Conservation (phyloP, 768 basidiomycete genomes). For the Collybia mongolica region DNA sequence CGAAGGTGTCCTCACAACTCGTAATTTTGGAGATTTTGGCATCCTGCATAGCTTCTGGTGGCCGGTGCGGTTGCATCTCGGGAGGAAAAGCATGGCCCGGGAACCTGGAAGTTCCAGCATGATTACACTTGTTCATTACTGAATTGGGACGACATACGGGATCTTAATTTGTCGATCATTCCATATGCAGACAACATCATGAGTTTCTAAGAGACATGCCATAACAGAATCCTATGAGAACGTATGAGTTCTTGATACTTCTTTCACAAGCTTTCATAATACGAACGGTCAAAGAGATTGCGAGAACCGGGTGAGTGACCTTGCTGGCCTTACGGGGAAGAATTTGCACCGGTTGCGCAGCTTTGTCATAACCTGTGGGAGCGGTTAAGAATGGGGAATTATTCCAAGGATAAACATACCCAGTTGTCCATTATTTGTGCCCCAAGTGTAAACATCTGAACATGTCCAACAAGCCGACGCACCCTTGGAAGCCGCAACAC, state of each 20-base stretch:
- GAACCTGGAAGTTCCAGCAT: slow-evolving; percentile 45
- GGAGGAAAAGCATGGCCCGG: slow-evolving; percentile 75
- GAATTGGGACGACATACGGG: slow-evolving; percentile 39
- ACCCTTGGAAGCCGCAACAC: slow-evolving; percentile 83
- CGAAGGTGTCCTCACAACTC: slow-evolving; percentile 76
- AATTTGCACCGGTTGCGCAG: slow-evolving; percentile 70
- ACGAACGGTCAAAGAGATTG: slow-evolving; percentile 73
- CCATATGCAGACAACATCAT: slow-evolving; percentile 83
- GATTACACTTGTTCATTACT: background rate
- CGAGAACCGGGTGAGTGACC: slow-evolving; percentile 65
- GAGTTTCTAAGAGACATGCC: slow-evolving; percentile 73
- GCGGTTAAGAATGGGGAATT: background rate
- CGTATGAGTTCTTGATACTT: background rate
- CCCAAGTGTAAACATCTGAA: slow-evolving; percentile 81
- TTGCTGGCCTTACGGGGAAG: slow-evolving; percentile 80
- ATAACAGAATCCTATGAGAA: slow-evolving; percentile 75
- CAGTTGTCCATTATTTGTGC: slow-evolving; percentile 89
- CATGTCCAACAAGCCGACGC: slow-evolving; percentile 90
- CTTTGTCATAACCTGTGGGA: slow-evolving; percentile 69
- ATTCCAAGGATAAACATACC: slow-evolving; percentile 38
- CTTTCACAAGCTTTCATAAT: background rate
- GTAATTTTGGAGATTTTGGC: slow-evolving; percentile 79
- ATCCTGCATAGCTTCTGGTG: slow-evolving; percentile 70
- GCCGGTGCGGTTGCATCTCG: slow-evolving; percentile 76
- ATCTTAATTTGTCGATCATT: slow-evolving; percentile 76